Conservation (phyloP, 495 filamentous ascomycete genomes). For the Neurospora sp. region DNA sequence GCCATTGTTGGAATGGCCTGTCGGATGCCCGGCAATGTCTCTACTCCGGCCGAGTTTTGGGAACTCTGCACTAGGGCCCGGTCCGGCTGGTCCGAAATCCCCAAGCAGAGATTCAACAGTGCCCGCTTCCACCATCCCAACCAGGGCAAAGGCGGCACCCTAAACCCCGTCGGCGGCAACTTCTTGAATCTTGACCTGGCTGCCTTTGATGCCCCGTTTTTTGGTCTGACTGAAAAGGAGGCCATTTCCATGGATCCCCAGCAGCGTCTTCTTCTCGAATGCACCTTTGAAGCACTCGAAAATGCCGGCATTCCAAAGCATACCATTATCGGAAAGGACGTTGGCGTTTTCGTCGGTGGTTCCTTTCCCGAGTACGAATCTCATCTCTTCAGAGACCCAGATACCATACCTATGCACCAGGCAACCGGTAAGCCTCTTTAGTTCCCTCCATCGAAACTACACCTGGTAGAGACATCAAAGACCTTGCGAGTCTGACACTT, state of each 20-base stretch:
- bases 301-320: slow-evolving; percentile 79
- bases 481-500: neutral
- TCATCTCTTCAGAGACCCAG: slow-evolving; percentile 67
- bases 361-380: slow-evolving; percentile 80
- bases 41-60: slow-evolving; percentile 48
- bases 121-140: slow-evolving; percentile 69
- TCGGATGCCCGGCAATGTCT: slow-evolving; percentile 41
- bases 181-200: slow-evolving; percentile 64
- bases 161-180: slow-evolving; percentile 67
- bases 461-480: neutral
- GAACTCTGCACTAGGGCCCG: slow-evolving; percentile 50
- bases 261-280: slow-evolving; percentile 68
- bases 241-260: slow-evolving; percentile 78
- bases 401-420: slow-evolving; percentile 43
- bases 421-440: slow-evolving; percentile 26
- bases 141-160: slow-evolving; percentile 59
- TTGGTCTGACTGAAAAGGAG: slow-evolving; percentile 64
- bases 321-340: slow-evolving; percentile 59
- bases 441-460: neutral
- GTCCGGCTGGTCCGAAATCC: slow-evolving; percentile 47
- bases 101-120: slow-evolving; percentile 56
- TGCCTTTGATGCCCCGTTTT: slow-evolving; percentile 75
- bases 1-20: slow-evolving; percentile 49
- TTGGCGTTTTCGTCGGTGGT: slow-evolving; percentile 78
- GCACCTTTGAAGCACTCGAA: slow-evolving; percentile 78